Evolutionary conservation across 768 basidiomycete genomes (phyloP), one percentile per base, ranked within the genome.

Genomic region (Amanita rubescens): DNA sequence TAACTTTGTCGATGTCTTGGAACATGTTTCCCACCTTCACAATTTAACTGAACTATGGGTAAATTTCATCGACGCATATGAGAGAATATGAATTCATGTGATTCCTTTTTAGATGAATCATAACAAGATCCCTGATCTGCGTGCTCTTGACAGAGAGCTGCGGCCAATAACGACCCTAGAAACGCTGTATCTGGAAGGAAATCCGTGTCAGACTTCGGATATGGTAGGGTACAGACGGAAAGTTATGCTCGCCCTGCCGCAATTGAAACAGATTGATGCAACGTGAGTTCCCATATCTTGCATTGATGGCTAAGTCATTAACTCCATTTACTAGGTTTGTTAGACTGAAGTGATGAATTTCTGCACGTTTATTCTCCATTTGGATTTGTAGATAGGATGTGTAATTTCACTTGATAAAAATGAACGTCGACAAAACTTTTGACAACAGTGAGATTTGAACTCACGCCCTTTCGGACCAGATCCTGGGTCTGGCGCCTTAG

Each of bases 1-100:
- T 61, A 99, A 99, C 65, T 86, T 85, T 60, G 77, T 99, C 46
- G 67, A 79, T 35, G 75, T 74, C 52, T 77, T 96, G 22, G 93
- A 95, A 63, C 90, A 90, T 53, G 63, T 97, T 22, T 81, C 87
- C 0, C 90, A 95, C 66, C 72, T 96, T 8, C 71, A 61, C 3
- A 65, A 73, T 3, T 71, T 99, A n/a, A 89, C 94, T 62, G 96
- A 99, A 64, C 78, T 99, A 59, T 99, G 96, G 96, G 94, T 94
- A 56, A 22, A 81, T 64, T 10, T 22, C 7, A 30, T 46, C n/a
- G 30, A 34, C 32, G n/a, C 17, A 33, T 3, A n/a, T 35, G 48
- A 55, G 15, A 7, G 7, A 25, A 51, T 12, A 11, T 17, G 15
- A 32, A 32, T 24, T 37, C 24, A 39, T 19, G 22, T 51, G n/a